phyloP scores from a whole-genome alignment of 225 moss, liverwort and hornwort genomes.

The Thuidium tamariscinum region DNA sequence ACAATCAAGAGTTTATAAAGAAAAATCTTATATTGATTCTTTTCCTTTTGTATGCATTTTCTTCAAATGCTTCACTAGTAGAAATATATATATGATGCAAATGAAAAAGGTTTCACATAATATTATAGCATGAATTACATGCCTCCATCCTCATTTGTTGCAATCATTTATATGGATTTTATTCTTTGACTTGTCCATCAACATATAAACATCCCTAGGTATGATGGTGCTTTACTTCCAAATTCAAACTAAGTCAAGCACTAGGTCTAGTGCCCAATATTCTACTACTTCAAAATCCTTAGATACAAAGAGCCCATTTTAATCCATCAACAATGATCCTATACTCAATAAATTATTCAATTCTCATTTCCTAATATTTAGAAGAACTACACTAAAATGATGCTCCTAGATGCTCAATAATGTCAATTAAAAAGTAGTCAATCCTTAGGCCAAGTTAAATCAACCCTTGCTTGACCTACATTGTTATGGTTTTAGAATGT shows the following conservation, averaged over 20 bases:
- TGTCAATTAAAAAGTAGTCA: background rate
- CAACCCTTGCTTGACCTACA: background rate
- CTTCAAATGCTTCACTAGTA: background rate
- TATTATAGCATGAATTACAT: background rate
- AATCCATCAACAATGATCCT: background rate
- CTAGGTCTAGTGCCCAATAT: background rate
- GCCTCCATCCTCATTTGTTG: background rate
- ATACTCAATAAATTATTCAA: background rate
- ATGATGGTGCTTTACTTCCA: no score
- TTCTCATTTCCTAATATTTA: background rate
- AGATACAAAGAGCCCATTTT: background rate
- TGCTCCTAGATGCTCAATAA: no score
- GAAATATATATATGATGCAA: background rate
- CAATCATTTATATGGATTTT: background rate
- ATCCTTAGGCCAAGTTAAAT: background rate
- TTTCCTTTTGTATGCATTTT: background rate
- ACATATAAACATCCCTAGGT: background rate
- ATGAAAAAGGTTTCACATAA: background rate
- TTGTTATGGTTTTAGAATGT: background rate
- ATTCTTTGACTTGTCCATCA: background rate
- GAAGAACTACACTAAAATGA: background rate
- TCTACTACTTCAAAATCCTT: background rate
- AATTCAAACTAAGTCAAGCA: background rate
- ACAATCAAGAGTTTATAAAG: background rate
- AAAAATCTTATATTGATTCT: background rate